These are phyloP conservation scores for Solanum chiquidenum DNA, from an alignment of 257 asterid species.

Conservation along the genomic window DNA sequence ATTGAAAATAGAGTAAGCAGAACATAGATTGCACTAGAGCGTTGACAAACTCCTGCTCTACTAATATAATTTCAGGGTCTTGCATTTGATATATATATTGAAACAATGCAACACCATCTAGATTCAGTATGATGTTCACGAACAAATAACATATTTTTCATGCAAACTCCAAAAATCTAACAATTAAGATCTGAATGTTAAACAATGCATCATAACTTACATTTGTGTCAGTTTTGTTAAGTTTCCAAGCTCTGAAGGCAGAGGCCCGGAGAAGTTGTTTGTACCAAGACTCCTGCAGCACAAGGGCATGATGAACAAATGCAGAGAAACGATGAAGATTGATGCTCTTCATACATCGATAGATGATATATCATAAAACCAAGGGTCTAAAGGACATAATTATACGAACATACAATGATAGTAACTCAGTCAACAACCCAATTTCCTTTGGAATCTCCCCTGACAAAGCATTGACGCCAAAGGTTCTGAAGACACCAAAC, in stretches of 20 bases:
- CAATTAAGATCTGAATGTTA: neutral
- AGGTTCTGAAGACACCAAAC: conserved; percentile 22
- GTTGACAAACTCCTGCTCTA: neutral
- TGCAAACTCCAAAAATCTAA: neutral
- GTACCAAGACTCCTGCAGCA: conserved; percentile 34
- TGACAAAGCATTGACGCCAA: conserved; percentile 51
- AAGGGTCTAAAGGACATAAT: neutral
- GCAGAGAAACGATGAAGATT: neutral
- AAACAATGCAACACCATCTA: neutral
- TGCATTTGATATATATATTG: neutral
- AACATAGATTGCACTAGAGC: neutral
- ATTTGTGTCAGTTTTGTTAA: conserved; percentile 36
- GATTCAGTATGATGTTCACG: neutral
- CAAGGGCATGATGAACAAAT: neutral
- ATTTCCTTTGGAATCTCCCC: conserved; percentile 69
- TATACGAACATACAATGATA: conserved; percentile 28
- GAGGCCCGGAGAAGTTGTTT: conserved; percentile 73
- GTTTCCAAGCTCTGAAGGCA: conserved; percentile 64
- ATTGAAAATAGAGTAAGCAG: neutral
- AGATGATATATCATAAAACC: neutral
- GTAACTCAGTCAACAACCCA: conserved; percentile 47
- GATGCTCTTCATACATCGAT: neutral
- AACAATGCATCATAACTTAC: conserved; percentile 21
- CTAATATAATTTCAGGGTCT: neutral
- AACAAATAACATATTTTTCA: neutral